A percentile compares a stretch with the other conserved stretches of the same genome.
phyloP scores from a whole-genome alignment of 495 filamentous ascomycete genomes.

The Bombardia bombarda region DNA sequence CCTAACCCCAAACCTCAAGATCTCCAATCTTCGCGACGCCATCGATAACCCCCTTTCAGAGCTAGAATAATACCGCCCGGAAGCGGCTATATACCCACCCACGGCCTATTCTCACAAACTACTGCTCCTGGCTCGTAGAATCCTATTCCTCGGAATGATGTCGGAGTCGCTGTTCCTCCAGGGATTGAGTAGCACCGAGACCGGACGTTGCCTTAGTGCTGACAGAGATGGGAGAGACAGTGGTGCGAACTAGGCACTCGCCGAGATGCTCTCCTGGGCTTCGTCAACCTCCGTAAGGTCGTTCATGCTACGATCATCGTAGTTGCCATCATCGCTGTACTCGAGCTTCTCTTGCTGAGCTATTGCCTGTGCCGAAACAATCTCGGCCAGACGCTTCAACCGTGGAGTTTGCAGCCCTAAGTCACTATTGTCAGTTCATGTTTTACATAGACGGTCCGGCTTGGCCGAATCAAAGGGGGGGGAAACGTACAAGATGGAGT shows the following conservation, averaged over 20 bases:
- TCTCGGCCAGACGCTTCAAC: slow-evolving; percentile 90
- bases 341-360: slow-evolving; percentile 86
- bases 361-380: slow-evolving; percentile 91
- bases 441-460: not conserved
- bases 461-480: no score
- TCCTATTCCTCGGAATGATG: not conserved
- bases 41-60: no score
- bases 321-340: slow-evolving; percentile 29
- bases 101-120: slow-evolving; percentile 5
- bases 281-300: slow-evolving; percentile 39
- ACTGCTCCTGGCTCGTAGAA: slow-evolving; percentile 5
- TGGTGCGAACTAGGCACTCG: slow-evolving; percentile 24
- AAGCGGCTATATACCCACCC: not conserved
- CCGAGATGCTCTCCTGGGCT: slow-evolving; percentile 16
- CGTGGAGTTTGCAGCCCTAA: slow-evolving; percentile 91
- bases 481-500: slow-evolving; percentile 86
- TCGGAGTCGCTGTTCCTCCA: slow-evolving; percentile 7
- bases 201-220: slow-evolving; percentile 2
- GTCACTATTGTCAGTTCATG: slow-evolving; percentile 7
- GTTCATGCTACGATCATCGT: slow-evolving; percentile 25
- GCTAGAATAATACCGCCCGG: no score
- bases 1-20: no score
- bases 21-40: no score
- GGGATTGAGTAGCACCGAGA: slow-evolving; percentile 9
- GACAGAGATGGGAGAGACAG: slow-evolving; percentile 1